These are phyloP conservation scores for Eucalyptus victrix DNA, from an alignment of 345 rosid species.

Conservation along the genomic window DNA sequence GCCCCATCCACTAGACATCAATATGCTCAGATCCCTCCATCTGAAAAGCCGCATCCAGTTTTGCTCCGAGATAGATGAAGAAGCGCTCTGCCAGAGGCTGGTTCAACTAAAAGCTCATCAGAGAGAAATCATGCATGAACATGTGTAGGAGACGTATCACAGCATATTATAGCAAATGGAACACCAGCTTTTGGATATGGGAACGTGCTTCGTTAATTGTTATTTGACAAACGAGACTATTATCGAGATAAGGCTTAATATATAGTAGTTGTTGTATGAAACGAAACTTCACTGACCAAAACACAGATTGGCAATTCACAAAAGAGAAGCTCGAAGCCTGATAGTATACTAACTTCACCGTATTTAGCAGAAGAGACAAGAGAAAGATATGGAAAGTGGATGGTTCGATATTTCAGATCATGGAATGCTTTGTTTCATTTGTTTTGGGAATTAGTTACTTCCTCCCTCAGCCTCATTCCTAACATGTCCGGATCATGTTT, in stretches of 20 bases:
- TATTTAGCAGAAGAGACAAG: neutral
- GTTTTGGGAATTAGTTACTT: neutral
- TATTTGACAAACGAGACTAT: neutral
- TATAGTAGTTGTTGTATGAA: neutral
- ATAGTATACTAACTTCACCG: neutral
- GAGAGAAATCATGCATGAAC: neutral
- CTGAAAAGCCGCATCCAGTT: neutral
- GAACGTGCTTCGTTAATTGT: neutral
- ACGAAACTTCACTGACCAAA: neutral
- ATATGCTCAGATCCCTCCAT: neutral
- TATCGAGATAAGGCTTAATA: neutral
- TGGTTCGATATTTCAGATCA: neutral
- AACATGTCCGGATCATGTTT: neutral
- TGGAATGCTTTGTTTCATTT: neutral
- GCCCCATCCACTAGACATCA: neutral
- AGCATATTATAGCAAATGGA: neutral
- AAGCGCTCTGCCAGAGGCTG: conserved; percentile 5
- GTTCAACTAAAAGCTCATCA: neutral
- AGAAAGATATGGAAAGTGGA: neutral
- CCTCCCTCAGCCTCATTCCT: neutral
- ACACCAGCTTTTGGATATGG: neutral
- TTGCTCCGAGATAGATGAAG: neutral
- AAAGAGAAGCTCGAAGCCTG: neutral
- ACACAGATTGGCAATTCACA: neutral
- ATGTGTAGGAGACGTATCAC: neutral